Evolutionary conservation across 371 early-diverging fungal species (phyloP), one percentile per base, ranked within the genome.

Genomic region (Mortierella sp.): DNA sequence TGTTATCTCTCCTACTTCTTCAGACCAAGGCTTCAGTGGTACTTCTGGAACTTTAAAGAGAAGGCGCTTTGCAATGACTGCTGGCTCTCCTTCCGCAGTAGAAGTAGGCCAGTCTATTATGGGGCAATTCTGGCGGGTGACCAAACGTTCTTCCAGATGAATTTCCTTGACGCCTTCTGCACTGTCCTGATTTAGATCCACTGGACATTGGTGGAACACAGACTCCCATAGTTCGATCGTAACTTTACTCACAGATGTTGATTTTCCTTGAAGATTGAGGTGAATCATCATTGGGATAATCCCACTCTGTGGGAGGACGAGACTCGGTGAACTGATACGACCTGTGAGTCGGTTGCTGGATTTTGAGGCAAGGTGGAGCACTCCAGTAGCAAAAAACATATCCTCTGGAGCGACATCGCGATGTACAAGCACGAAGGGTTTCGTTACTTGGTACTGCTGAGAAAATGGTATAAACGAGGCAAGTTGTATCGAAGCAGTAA

Each of bases 151-250:
- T 5, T 68, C 61, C 12, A 68, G 8, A n/a, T 60, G 68, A n/a
- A 30, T 32, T 39, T 62, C 39, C 30, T 52, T 22, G 32, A 64
- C 0, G 22, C 9, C 26, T 22, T 58, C 37, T 22, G 47, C 8
- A 10, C 16, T 1, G 20, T 30, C n/a, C 12, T 43, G 58, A 10
- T 18, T 22, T n/a, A 1, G 16, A 14, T 47, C 39, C 6, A 32
- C 47, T 2, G 1, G 51, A 20, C 18, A 18, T 22, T 64, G 70
- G 0, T 57, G 64, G 20, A 64, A 30, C 16, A 63, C 70, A 6
- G 64, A 40, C 37, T 70, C 70, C 70, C 70, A 70, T 39, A 70
- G 54, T 28, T 70, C 70, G 35, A 70, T 70, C 32, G 32, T 47
- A 20, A 70, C 58, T n/a, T 70, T 64, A 26, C 39, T 54, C 5